Evolutionary conservation across 2,329 filamentous ascomycete species (phyloP).

Genomic region (Talaromyces marneffei): DNA sequence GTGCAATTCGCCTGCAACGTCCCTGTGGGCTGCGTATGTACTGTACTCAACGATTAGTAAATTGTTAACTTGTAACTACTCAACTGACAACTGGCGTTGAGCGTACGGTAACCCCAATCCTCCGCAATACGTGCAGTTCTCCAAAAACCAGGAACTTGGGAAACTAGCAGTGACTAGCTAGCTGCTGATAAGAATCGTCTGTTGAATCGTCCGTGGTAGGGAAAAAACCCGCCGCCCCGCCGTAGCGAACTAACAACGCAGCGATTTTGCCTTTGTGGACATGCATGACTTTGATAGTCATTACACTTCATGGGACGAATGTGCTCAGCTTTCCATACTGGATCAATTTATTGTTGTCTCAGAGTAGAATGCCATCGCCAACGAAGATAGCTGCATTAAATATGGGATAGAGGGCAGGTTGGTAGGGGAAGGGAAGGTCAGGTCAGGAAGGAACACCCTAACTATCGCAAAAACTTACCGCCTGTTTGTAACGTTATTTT

Average conservation of each 20-base stretch:
- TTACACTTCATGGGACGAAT: neutral
- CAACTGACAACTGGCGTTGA: neutral
- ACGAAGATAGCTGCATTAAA: too few species aligned
- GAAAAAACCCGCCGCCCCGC: neutral
- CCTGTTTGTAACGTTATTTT: neutral
- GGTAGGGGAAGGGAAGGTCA: neutral
- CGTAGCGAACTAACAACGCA: neutral
- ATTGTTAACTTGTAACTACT: neutral
- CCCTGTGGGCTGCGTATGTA: neutral
- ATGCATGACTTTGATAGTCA: neutral
- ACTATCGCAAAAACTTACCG: neutral
- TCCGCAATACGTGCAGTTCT: neutral
- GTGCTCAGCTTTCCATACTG: neutral
- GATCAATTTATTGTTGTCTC: neutral
- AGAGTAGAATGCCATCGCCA: neutral
- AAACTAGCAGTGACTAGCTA: neutral
- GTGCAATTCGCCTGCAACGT: slow-evolving; percentile 1
- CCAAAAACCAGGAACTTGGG: neutral
- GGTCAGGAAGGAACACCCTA: neutral
- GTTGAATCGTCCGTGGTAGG: neutral
- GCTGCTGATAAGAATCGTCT: neutral
- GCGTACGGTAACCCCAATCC: neutral
- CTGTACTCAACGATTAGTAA: neutral
- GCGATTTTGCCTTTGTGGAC: neutral
- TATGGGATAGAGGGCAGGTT: neutral